Conservation (phyloP, 2,329 filamentous ascomycete species). For the Fusarium goolgardi region DNA sequence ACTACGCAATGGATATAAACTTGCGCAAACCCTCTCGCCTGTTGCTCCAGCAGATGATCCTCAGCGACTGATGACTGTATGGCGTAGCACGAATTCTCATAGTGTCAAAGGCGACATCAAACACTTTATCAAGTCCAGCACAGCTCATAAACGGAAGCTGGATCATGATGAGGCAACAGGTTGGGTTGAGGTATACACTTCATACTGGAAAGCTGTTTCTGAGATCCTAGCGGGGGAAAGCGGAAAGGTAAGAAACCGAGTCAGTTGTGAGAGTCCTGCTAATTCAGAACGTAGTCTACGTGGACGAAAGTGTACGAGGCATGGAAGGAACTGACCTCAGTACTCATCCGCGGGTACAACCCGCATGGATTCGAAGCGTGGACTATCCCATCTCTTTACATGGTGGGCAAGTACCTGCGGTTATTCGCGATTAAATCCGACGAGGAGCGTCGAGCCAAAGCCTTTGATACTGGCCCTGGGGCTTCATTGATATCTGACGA, state of each 20-base stretch:
- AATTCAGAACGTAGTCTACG: slow-evolving; percentile 59
- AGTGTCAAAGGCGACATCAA: slow-evolving; percentile 77
- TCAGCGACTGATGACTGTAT: slow-evolving; percentile 75
- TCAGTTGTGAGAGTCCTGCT: slow-evolving; percentile 11
- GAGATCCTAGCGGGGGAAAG: slow-evolving; percentile 71
- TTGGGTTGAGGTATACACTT: slow-evolving; percentile 88
- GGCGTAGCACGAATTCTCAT: slow-evolving; percentile 74
- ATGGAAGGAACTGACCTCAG: slow-evolving; percentile 87
- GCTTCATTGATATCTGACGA: slow-evolving; percentile 77
- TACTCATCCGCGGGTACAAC: slow-evolving; percentile 83
- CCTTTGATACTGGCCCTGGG: slow-evolving; percentile 52
- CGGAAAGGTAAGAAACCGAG: slow-evolving; percentile 50
- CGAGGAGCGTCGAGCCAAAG: slow-evolving; percentile 65
- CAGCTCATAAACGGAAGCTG: slow-evolving; percentile 64
- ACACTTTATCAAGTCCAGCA: slow-evolving; percentile 74
- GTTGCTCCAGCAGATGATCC: slow-evolving; percentile 71
- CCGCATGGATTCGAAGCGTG: slow-evolving; percentile 82
- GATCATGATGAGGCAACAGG: slow-evolving; percentile 75
- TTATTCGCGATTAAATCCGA: slow-evolving; percentile 93
- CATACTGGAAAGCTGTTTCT: slow-evolving; percentile 85
- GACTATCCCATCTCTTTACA: slow-evolving; percentile 92
- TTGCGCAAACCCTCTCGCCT: slow-evolving; percentile 81
- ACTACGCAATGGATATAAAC: slow-evolving; percentile 73
- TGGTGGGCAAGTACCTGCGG: slow-evolving; percentile 85
- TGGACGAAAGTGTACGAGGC: slow-evolving; percentile 87